Evolutionary conservation across 495 filamentous ascomycete genomes (phyloP).

Genomic region (Lasiosphaeria hispida): DNA sequence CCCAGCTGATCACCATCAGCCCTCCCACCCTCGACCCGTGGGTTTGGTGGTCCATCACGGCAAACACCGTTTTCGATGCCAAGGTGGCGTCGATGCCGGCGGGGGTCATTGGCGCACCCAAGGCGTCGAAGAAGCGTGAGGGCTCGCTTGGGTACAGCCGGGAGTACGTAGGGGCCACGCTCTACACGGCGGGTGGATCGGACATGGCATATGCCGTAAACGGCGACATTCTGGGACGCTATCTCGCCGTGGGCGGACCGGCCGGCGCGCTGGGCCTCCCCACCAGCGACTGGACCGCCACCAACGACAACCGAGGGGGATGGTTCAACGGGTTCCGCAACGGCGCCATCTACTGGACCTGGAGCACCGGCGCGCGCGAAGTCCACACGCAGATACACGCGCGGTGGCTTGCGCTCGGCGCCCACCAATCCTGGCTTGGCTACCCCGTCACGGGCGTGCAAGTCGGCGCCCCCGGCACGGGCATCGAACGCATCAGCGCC

Average conservation of each 20-base stretch:
- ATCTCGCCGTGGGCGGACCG: background rate
- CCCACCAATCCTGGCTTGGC: constrained; percentile 1
- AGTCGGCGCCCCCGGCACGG: background rate
- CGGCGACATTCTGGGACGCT: constrained; percentile 4
- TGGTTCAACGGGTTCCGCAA: constrained; percentile 6
- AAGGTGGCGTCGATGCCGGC: background rate
- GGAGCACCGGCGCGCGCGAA: background rate
- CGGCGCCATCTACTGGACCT: constrained; percentile 8
- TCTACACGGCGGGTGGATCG: background rate
- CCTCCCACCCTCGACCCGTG: too few species aligned
- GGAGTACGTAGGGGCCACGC: background rate
- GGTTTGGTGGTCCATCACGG: too few species aligned
- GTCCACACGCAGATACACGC: background rate
- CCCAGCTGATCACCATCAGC: too few species aligned
- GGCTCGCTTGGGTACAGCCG: background rate
- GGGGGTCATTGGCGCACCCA: constrained; percentile 3
- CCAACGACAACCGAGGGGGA: background rate
- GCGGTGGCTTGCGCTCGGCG: background rate
- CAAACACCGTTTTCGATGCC: background rate
- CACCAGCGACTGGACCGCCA: background rate
- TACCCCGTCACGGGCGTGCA: constrained; percentile 7
- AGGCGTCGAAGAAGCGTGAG: background rate
- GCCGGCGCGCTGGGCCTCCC: background rate
- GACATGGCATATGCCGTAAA: background rate
- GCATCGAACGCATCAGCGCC: constrained; percentile 1